phyloP scores from a whole-genome alignment of 2,329 filamentous ascomycete species.

The Talaromyces amestolkiae region DNA sequence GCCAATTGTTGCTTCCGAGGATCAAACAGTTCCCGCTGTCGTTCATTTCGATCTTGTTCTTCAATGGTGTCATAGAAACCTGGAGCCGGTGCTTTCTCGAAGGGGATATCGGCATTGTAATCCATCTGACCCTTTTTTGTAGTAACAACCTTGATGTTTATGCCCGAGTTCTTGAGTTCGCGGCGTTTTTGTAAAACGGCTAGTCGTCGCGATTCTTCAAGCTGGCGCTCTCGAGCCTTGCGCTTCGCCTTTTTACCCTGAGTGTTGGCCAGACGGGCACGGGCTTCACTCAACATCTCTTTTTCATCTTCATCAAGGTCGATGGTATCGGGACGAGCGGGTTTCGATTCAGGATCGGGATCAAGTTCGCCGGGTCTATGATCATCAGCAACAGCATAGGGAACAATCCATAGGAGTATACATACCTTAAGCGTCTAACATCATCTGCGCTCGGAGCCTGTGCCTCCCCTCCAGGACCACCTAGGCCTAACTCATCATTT shows the following conservation, averaged over 20 bases:
- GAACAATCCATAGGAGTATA: conserved; percentile 14
- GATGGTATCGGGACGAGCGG: conserved; percentile 91
- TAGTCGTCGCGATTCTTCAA: conserved; percentile 88
- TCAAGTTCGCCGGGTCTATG: conserved; percentile 83
- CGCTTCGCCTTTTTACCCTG: conserved; percentile 99
- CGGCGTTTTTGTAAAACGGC: conserved; percentile 91
- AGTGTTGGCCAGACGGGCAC: conserved; percentile 92
- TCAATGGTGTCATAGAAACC: conserved; percentile 94
- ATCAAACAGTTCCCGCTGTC: conserved; percentile 80
- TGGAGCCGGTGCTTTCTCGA: conserved; percentile 82
- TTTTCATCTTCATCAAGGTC: conserved; percentile 99
- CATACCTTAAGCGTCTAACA: conserved; percentile 71
- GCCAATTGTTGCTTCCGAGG: conserved; percentile 86
- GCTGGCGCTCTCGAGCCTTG: conserved; percentile 90
- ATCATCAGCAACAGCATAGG: conserved; percentile 19
- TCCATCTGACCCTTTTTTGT: conserved; percentile 97
- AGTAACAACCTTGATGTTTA: conserved; percentile 93
- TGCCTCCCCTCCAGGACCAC: conserved; percentile 82
- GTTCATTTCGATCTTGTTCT: conserved; percentile 77
- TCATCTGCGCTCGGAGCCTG: conserved; percentile 88
- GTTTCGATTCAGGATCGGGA: conserved; percentile 95
- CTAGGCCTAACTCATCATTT: conserved; percentile 73
- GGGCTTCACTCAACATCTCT: conserved; percentile 97
- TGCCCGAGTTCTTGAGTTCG: conserved; percentile 94
- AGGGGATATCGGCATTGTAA: conserved; percentile 98